Evolutionary conservation across 805 yeast species (phyloP), one percentile per base, ranked within the genome.

Genomic region (Myxozyma lipomycoides): DNA sequence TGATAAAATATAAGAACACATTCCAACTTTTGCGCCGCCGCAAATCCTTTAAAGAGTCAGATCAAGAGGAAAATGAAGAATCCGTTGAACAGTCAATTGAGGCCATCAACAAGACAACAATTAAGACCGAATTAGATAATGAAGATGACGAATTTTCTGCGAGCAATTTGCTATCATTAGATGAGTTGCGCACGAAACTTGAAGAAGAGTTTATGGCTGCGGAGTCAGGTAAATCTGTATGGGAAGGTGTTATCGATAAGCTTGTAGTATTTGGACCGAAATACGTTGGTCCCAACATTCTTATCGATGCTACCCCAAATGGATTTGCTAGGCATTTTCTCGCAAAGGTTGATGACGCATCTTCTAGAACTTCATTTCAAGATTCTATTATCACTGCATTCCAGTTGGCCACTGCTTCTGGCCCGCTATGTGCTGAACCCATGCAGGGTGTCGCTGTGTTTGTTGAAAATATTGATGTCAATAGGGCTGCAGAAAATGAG

Each of bases 381-480:
- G 82, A 82, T 46, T 79, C 83, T 61, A 67, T 91, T 1, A 63
- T 86, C 41, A 83, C 85, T 59, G 98, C 96, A 0, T 90, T 89
- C 67, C 95, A 87, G 64, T 69, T 88, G 35, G 87, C 96, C 3
- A 78, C 81, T 41, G 73, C 76, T 38, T 86, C 82, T 64, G 99
- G 99, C 1, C 98, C 98, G 0, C 72, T 93, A 40, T 83, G 91
- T 0, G 78, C 84, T 3, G 99, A 93, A 66, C 90, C 89, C 0
- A 77, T 87, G 21, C 91, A 88, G 65, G 96, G 97, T 5, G 78
- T 86, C 56, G 76, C 84, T 12, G 78, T 83, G 1, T 66, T 78
- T 4, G 53, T 81, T 22, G 76, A 75, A 44, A 68, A 68, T 2
- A 67, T 76, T 10, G 62, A 63, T 22, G 67, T 58, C 3, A 63